Base-by-base conservation (phyloP, 495 filamentous ascomycete genomes). In the Tuber borchii region DNA sequence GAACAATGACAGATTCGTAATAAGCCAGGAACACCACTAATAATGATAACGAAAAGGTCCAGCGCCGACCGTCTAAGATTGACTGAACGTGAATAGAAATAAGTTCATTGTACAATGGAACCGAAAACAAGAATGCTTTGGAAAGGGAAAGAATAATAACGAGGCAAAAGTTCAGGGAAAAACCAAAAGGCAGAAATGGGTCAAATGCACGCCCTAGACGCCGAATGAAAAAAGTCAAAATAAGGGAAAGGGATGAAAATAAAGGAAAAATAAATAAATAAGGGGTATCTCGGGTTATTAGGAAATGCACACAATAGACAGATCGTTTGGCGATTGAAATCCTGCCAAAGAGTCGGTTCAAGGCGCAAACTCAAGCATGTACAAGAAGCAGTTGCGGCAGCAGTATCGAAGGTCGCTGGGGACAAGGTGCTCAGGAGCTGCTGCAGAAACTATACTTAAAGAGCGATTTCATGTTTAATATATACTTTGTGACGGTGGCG, bases 21-120 rank as follows among this genome's bases (percentile, higher is more conserved):
- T 12, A n/a, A 65, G 26, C 56, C 56, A 31, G 6, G 26, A 65
- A 31, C 56, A 65, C n/a, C 56, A 31, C 56, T 16, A 31, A 65
- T 16, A 65, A 65, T n/a, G n/a, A 65, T 26, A 65, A 65, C 6
- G 56, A 65, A 65, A 65, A 31, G n/a, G n/a, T 26, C 56, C 56
- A 31, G 56, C 56, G 56, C 56, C 56, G 56, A 26, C 56, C 56
- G 1, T 65, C 56, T 65, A 65, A 65, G 56, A 65, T 65, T 65
- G 56, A 65, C 56, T 65, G n/a, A 65, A 65, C 56, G n/a, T 12
- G 56, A 65, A 65, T 31, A 31, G 56, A 31, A 65, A 65, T 31
- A 65, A 31, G n/a, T 65, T 17, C 56, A 65, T 31, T 31, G 56
- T 16, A 65, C n/a, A 65, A 65, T 65, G 56, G 31, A 65, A 65